Evolutionary conservation across 2,329 filamentous ascomycete genomes (phyloP).

Genomic region (Chrysoporthe deuterocubensis): DNA sequence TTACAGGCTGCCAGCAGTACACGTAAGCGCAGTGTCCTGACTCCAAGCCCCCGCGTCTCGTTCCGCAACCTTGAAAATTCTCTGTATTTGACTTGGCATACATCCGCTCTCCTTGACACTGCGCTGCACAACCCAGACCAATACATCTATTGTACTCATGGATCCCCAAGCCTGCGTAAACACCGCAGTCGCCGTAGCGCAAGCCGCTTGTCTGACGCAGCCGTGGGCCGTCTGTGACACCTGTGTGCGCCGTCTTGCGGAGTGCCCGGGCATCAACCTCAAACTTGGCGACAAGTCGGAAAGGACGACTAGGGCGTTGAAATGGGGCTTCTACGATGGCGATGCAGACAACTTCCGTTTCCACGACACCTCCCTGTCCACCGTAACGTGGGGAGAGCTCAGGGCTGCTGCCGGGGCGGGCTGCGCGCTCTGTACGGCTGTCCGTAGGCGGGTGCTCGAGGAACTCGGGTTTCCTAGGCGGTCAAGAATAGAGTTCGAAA

Average conservation of each 20-base stretch:
- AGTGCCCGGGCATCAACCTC: neutral
- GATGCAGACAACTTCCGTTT: neutral
- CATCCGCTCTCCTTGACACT: neutral
- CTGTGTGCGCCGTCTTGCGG: neutral
- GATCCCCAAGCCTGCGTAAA: neutral
- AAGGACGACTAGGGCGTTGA: neutral
- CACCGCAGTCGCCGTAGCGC: neutral
- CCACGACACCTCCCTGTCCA: neutral
- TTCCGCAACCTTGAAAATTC: neutral
- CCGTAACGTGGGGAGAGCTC: neutral
- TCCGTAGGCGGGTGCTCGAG: neutral
- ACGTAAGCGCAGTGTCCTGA: neutral
- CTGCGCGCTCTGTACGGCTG: neutral
- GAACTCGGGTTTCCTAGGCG: neutral
- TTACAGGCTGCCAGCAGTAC: no score
- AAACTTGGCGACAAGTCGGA: neutral
- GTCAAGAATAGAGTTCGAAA: neutral
- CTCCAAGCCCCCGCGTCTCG: neutral
- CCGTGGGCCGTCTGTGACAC: neutral
- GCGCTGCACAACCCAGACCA: neutral
- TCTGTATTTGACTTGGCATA: neutral
- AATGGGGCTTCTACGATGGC: neutral
- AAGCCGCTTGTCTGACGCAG: neutral
- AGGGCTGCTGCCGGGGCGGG: neutral
- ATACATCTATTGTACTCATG: neutral